Base-by-base conservation (phyloP, 148 eudicot genomes). In the Cornus suecica region DNA sequence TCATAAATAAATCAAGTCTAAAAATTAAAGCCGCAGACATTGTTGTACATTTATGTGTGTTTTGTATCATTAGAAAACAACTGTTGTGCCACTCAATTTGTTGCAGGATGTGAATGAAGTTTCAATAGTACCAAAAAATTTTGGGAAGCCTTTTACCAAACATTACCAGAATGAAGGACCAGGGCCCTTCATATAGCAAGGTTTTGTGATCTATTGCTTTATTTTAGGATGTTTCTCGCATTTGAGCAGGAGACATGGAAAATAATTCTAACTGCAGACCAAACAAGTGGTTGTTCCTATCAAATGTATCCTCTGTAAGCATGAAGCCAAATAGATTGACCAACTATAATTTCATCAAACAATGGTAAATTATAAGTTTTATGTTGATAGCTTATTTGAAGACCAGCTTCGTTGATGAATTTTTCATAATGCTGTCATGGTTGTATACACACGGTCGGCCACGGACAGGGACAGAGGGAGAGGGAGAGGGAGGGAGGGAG, bases 1-100 rank as follows among this genome's bases (percentile, higher is more conserved):
- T 63, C 45, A 30, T 32, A 48, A 68, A 58, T 51, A 31, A 74
- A 65, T 7, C 23, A 42, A 41, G 68, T 11, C 29, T 52, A 75
- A 37, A 58, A 28, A 70, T 51, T 48, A 27, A 51, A 52, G 64
- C 30, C 20, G 20, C 15, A 8, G 37, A 68, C 63, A 4, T 60
- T 4, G 32, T 22, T n/a, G 34, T 41, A 56, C 14, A 15, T 70
- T 48, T 23, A n/a, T n/a, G n/a, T n/a, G n/a, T n/a, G n/a, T n/a
- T n/a, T n/a, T 22, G 20, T 1, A 58, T 8, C 25, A 22, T 22
- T n/a, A 58, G 62, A 58, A 54, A 58, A 58, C 24, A 22, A 58
- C 9, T n/a, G 7, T 14, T 58, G 54, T 13, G 54, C 62, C 18
- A 48, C 54, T 58, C 62, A 58, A 1, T 3, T 4, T 22, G 23